These are phyloP conservation scores for Yamadazyma diospyri DNA, from an alignment of 1,139 yeast species.

Conservation along the genomic window DNA sequence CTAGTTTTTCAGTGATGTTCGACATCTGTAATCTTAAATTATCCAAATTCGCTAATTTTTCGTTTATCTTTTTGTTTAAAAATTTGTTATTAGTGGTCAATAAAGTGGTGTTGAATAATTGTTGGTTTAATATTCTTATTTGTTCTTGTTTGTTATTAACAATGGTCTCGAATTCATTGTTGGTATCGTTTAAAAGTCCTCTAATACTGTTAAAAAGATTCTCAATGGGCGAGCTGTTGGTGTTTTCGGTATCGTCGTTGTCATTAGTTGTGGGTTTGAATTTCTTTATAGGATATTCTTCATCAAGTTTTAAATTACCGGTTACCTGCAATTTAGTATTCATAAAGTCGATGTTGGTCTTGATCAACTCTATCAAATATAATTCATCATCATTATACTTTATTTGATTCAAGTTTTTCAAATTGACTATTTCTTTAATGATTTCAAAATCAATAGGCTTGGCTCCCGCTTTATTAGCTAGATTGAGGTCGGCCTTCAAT, in stretches of 20 bases:
- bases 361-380: constrained; percentile 33
- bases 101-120: constrained; percentile 41
- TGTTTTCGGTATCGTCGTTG: not conserved
- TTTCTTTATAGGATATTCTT: constrained; percentile 13
- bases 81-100: constrained; percentile 45
- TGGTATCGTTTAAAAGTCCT: constrained; percentile 37
- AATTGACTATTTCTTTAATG: constrained; percentile 27
- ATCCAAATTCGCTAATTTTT: constrained; percentile 36
- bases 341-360: constrained; percentile 34
- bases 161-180: constrained; percentile 37
- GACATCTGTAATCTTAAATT: constrained; percentile 43
- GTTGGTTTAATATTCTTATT: constrained; percentile 34
- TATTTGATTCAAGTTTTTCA: constrained; percentile 14
- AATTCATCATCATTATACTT: constrained; percentile 19
- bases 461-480: constrained; percentile 80
- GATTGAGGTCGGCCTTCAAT: constrained; percentile 78
- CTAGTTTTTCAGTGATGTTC: constrained; percentile 38
- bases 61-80: constrained; percentile 34
- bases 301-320: constrained; percentile 16
- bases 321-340: constrained; percentile 26
- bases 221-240: constrained; percentile 20
- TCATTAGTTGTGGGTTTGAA: constrained; percentile 8
- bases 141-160: constrained; percentile 36
- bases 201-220: constrained; percentile 42
- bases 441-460: constrained; percentile 85